These are phyloP conservation scores for Schoenoplectus tabernaemontani DNA, from an alignment of 202 grass and related monocot genomes.

Conservation along the genomic window DNA sequence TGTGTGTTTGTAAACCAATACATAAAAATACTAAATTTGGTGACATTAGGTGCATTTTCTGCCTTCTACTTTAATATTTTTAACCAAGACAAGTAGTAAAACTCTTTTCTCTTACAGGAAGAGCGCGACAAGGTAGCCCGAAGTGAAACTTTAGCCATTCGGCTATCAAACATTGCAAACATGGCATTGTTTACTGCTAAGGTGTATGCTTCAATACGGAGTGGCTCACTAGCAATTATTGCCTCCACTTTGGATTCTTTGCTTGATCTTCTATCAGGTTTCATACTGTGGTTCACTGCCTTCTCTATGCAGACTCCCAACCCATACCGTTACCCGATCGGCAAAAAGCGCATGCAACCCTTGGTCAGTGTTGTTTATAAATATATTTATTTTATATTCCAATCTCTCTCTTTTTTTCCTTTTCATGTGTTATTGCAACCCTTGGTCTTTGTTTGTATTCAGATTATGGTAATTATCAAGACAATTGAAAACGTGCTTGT, in stretches of 20 bases:
- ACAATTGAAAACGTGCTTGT: neutral
- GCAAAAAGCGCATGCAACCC: conserved; percentile 94
- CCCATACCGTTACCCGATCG: conserved; percentile 93
- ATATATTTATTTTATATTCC: neutral
- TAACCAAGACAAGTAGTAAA: neutral
- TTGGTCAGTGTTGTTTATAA: conserved; percentile 44
- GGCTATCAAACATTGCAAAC: conserved; percentile 80
- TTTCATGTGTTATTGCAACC: neutral
- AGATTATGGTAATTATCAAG: neutral
- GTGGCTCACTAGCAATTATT: conserved; percentile 87
- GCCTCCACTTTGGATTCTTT: conserved; percentile 99
- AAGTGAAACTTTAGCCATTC: conserved; percentile 73
- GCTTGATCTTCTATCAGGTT: conserved; percentile 87
- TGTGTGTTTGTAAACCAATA: neutral
- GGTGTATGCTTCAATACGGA: conserved; percentile 87
- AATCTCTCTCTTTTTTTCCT: neutral
- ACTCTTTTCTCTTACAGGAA: conserved; percentile 50
- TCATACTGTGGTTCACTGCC: conserved; percentile 98
- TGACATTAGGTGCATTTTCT: neutral
- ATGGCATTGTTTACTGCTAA: conserved; percentile 96
- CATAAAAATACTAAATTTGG: neutral
- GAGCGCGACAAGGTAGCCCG: conserved; percentile 70
- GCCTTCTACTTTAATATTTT: neutral
- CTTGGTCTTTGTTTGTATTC: neutral
- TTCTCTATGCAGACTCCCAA: conserved; percentile 97